A percentile compares a stretch with the other conserved stretches of the same genome.
phyloP scores from a whole-genome alignment of 805 yeast genomes.

The Candida montana region DNA sequence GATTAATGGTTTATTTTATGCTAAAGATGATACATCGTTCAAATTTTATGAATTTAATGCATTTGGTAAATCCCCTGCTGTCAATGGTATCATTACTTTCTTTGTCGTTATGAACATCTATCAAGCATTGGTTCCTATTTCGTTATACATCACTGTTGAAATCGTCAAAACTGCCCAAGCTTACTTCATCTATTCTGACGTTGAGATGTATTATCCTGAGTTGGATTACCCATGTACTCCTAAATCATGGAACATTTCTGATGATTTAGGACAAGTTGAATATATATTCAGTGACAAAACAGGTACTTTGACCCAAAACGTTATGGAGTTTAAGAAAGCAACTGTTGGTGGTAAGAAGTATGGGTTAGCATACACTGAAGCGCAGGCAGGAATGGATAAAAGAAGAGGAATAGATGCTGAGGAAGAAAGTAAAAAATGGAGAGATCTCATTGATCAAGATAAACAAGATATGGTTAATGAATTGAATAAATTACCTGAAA shows the following conservation, averaged over 20 bases:
- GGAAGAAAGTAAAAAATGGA: conserved; percentile 47
- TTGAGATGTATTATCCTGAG: conserved; percentile 59
- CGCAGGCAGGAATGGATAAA: conserved; percentile 70
- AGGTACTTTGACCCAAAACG: conserved; percentile 76
- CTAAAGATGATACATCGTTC: conserved; percentile 42
- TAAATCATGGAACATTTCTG: conserved; percentile 79
- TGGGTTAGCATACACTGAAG: conserved; percentile 80
- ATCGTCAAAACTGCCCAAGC: conserved; percentile 80
- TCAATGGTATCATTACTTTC: conserved; percentile 65
- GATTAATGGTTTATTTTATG: conserved; percentile 65
- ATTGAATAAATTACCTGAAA: conserved; percentile 30
- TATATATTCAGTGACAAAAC: conserved; percentile 82
- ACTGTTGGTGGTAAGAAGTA: conserved; percentile 67
- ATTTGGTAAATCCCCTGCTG: conserved; percentile 56
- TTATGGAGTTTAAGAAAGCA: conserved; percentile 82
- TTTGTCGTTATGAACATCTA: conserved; percentile 73
- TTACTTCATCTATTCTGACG: conserved; percentile 71
- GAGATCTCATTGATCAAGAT: conserved; percentile 48
- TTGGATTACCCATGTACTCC: conserved; percentile 81
- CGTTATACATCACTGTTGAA: conserved; percentile 75
- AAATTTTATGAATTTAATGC: conserved; percentile 61
- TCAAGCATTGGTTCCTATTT: conserved; percentile 77
- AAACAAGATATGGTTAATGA: conserved; percentile 49
- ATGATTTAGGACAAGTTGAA: conserved; percentile 81
- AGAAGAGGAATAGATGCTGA: conserved; percentile 70